Evolutionary conservation across 192 early-diverging fungal species (phyloP).

Genomic region (Linderina pennispora): DNA sequence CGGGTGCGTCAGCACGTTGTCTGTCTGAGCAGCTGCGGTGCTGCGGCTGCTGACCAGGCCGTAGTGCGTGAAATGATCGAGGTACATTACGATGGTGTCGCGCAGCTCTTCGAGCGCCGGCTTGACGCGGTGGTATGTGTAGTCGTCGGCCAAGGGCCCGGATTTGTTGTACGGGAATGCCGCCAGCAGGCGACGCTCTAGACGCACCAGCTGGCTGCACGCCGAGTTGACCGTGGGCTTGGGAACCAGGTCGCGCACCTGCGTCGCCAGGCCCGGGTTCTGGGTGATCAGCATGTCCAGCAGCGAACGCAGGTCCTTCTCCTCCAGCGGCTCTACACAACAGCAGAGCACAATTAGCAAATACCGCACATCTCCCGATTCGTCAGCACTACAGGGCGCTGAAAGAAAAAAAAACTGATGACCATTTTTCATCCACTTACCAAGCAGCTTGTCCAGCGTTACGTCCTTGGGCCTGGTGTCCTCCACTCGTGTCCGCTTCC

Average conservation of each 20-base stretch:
- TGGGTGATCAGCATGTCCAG: slow-evolving; percentile 65
- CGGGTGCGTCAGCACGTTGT: slow-evolving; percentile 38
- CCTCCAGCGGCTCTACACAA: slow-evolving; percentile 50
- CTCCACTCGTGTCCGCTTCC: slow-evolving; percentile 35
- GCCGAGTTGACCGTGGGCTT: slow-evolving; percentile 80
- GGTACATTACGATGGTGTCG: slow-evolving; percentile 64
- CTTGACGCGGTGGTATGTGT: slow-evolving; percentile 82
- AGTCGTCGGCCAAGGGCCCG: slow-evolving; percentile 75
- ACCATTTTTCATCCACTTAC: not conserved
- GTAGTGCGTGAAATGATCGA: slow-evolving; percentile 70
- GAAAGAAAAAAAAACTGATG: not conserved
- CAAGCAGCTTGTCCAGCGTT: slow-evolving; percentile 46
- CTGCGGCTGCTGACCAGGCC: slow-evolving; percentile 71
- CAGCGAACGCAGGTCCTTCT: slow-evolving; percentile 67
- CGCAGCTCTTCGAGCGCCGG: slow-evolving; percentile 68
- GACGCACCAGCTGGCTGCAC: slow-evolving; percentile 52
- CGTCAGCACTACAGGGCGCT: not conserved
- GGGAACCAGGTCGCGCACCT: slow-evolving; percentile 71
- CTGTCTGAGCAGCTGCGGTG: not conserved
- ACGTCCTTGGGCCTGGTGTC: slow-evolving; percentile 20
- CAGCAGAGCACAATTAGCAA: too few relatives aligned
- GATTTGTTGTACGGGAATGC: slow-evolving; percentile 84
- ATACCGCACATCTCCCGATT: too few relatives aligned
- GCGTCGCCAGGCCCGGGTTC: slow-evolving; percentile 64
- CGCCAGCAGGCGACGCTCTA: slow-evolving; percentile 66